Evolutionary conservation across 352 stramenopile genomes (phyloP), one percentile per base, ranked within the genome.

Genomic region (Phytophthora syringae): DNA sequence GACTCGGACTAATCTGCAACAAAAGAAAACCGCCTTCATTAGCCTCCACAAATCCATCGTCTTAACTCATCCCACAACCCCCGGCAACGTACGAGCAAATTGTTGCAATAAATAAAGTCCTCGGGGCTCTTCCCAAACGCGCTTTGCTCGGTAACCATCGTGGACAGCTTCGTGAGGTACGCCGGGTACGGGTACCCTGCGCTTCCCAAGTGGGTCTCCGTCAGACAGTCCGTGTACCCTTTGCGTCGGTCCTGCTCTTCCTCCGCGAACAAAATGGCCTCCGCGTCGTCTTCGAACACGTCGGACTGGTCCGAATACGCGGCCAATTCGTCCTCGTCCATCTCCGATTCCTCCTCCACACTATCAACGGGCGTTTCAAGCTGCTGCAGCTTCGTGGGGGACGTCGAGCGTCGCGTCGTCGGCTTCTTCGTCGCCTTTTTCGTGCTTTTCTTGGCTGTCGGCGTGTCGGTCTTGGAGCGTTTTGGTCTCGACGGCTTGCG

Each of bases 101-200:
- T 92, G 73, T 90, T 89, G 72, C 81, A 87, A 79, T 90, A 85
- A 80, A 92, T 77, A 86, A 77, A 88, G 58, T 85, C 68, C 58
- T 88, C 73, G 2, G 79, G 80, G 39, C 82, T 70, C 54, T 80
- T 74, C 20, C 84, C 84, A 54, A 92, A 90, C 7, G 84, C 80
- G 52, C 63, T 82, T 60, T 88, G 42, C 36, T 86, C 77, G 7
- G 79, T 80, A 30, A 92, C 79, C 28, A 88, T 65, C 45, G 66
- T 60, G 22, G 84, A 78, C 52, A 90, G 62, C 48, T 90, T 84
- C 27, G 69, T 67, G 1, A 92, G 40, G 44, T 90, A 92, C 16
- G 69, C 71, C 24, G 84, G 84, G 30, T 86, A 89, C 54, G 76
- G 52, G 32, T 86, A 88, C 34, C 83, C 77, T n/a, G 65, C 52